Evolutionary conservation across 176 grass and related monocot genomes (phyloP).

Genomic region (Areca catechu): DNA sequence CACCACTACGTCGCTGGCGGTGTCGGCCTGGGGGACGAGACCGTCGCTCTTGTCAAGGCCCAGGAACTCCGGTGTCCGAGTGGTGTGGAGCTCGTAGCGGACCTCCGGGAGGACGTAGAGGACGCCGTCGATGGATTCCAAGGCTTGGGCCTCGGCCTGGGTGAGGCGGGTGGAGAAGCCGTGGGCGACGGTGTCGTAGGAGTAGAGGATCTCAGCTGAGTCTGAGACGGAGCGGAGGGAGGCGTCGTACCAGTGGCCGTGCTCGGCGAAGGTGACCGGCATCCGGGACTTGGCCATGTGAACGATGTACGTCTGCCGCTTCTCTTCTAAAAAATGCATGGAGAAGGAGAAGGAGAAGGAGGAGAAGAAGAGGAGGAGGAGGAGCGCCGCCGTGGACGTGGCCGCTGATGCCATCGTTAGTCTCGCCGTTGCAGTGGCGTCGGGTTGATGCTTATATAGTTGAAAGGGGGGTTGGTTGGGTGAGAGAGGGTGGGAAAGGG

Average conservation of each 20-base stretch:
- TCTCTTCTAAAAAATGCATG: slow-evolving; percentile 8
- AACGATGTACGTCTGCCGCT: slow-evolving; percentile 58
- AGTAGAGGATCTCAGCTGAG: slow-evolving; percentile 54
- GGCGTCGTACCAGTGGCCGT: slow-evolving; percentile 74
- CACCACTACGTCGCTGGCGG: slow-evolving; percentile 52
- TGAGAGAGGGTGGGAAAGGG: too few relatives aligned
- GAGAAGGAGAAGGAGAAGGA: not conserved
- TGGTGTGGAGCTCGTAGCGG: slow-evolving; percentile 73
- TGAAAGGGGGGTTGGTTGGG: too few relatives aligned
- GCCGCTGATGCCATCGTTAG: too few relatives aligned
- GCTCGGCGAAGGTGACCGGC: slow-evolving; percentile 48
- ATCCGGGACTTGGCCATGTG: slow-evolving; percentile 82
- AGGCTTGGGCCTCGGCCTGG: slow-evolving; percentile 25
- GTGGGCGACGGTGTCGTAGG: slow-evolving; percentile 64
- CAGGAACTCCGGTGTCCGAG: slow-evolving; percentile 88
- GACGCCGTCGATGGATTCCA: slow-evolving; percentile 30
- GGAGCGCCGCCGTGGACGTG: too few relatives aligned
- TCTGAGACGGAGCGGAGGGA: slow-evolving; percentile 58
- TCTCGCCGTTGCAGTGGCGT: too few relatives aligned
- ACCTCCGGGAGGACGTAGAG: slow-evolving; percentile 58
- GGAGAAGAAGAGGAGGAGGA: too few relatives aligned
- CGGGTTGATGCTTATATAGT: too few relatives aligned
- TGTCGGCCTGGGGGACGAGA: slow-evolving; percentile 41
- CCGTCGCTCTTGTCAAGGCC: slow-evolving; percentile 37
- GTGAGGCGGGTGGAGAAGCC: slow-evolving; percentile 84